phyloP scores from a whole-genome alignment of 768 basidiomycete genomes.

The Boletus vermiculosoides region DNA sequence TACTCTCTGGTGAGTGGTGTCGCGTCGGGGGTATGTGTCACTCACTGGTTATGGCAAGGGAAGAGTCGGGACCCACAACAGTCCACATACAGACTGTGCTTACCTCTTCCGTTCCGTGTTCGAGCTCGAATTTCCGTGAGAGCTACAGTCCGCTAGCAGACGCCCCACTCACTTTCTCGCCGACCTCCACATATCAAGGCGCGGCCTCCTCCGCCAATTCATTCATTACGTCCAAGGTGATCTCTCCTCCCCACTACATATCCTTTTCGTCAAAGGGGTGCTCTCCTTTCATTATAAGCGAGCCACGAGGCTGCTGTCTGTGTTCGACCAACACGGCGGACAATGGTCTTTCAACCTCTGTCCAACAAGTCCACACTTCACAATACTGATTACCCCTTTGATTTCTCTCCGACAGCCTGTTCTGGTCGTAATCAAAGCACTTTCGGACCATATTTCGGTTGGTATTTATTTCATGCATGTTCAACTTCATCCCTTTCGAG shows the following conservation, averaged over 20 bases:
- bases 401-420: conserved; percentile 21
- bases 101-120: conserved; percentile 44
- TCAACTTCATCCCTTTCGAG: conserved; percentile 13
- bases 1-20: conserved; percentile 13
- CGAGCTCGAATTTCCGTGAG: conserved; percentile 36
- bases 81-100: conserved; percentile 44
- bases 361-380: conserved; percentile 24
- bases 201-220: conserved; percentile 71
- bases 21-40: conserved; percentile 3
- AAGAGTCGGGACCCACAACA: conserved; percentile 51
- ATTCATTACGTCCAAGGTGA: conserved; percentile 58
- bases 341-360: conserved; percentile 26
- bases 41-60: conserved; percentile 37
- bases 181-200: conserved; percentile 39
- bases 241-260: conserved; percentile 20
- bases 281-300: conserved; percentile 14
- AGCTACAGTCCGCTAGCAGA: conserved; percentile 5
- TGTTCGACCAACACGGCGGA: conserved; percentile 21
- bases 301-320: conserved; percentile 24
- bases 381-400: conserved; percentile 20
- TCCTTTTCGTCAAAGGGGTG: conserved; percentile 4
- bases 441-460: conserved; percentile 22
- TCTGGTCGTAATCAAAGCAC: conserved; percentile 26
- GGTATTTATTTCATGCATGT: conserved; percentile 30
- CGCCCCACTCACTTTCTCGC: conserved; percentile 1